Evolutionary conservation across 2,329 filamentous ascomycete genomes (phyloP).

Genomic region (Ceratocystis destructans): DNA sequence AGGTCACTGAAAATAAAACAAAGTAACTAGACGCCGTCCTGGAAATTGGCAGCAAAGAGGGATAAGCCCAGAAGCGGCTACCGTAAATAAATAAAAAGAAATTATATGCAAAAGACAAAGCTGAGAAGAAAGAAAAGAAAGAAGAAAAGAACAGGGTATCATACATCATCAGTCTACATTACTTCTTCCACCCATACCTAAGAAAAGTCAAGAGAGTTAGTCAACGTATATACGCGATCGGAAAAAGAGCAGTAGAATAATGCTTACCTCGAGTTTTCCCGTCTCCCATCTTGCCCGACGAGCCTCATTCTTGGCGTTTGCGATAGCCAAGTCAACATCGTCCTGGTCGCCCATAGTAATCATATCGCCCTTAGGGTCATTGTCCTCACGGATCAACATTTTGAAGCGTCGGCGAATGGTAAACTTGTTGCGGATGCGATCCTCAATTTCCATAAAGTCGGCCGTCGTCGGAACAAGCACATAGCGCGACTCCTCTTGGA

Average conservation of each 20-base stretch:
- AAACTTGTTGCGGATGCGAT: slow-evolving; percentile 77
- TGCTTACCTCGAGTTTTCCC: slow-evolving; percentile 88
- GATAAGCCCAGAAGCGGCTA: neutral
- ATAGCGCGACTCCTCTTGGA: slow-evolving; percentile 74
- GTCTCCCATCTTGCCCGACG: slow-evolving; percentile 64
- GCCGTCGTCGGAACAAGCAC: slow-evolving; percentile 67
- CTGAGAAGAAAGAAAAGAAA: neutral
- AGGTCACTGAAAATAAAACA: neutral
- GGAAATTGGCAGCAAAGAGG: neutral
- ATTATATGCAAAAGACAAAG: slow-evolving; percentile 11
- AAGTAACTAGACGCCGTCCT: neutral
- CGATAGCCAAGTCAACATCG: slow-evolving; percentile 78
- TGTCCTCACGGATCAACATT: slow-evolving; percentile 78
- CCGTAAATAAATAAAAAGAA: neutral
- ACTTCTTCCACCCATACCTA: slow-evolving; percentile 36
- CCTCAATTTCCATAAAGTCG: slow-evolving; percentile 63
- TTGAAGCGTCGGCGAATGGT: slow-evolving; percentile 64
- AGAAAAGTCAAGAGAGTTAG: slow-evolving; percentile 22
- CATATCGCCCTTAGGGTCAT: slow-evolving; percentile 65
- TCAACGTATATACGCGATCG: neutral
- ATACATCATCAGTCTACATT: slow-evolving; percentile 9
- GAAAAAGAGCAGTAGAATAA: slow-evolving; percentile 13
- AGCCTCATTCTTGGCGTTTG: slow-evolving; percentile 52
- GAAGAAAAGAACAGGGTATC: slow-evolving; percentile 2
- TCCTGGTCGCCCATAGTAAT: slow-evolving; percentile 96